phyloP scores from a whole-genome alignment of 176 grass and related monocot genomes.

The Oryza coarctata region DNA sequence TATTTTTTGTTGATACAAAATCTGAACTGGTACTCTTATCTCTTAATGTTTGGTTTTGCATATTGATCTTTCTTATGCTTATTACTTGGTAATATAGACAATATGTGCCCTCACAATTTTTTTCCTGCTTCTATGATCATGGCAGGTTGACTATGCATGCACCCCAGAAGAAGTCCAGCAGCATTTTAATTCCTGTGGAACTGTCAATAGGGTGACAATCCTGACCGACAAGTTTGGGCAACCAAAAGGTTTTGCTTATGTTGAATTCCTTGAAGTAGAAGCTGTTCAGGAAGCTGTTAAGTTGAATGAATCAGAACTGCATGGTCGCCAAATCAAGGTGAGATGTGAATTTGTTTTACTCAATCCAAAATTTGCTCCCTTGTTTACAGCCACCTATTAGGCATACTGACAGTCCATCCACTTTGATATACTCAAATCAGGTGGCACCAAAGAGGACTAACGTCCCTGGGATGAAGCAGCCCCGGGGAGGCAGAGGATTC shows the following conservation, averaged over 20 bases:
- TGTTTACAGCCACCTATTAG: neutral
- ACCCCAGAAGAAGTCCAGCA: conserved; percentile 89
- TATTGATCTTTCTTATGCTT: neutral
- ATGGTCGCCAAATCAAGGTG: conserved; percentile 73
- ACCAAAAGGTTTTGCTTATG: conserved; percentile 84
- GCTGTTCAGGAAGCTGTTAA: conserved; percentile 75
- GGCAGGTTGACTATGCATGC: conserved; percentile 83
- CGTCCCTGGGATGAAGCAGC: conserved; percentile 74
- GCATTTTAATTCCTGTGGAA: conserved; percentile 85
- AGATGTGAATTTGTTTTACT: neutral
- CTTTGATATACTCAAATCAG: conserved; percentile 28
- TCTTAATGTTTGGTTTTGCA: neutral
- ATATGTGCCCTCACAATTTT: neutral
- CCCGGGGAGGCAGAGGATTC: conserved; percentile 49
- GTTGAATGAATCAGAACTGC: conserved; percentile 67
- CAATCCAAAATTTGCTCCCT: neutral
- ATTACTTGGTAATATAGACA: neutral
- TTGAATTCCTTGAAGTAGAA: conserved; percentile 76
- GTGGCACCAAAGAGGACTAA: conserved; percentile 76
- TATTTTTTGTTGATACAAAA: neutral
- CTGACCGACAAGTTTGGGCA: conserved; percentile 83
- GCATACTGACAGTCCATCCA: conserved; percentile 1
- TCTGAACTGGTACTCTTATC: neutral
- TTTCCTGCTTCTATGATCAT: neutral
- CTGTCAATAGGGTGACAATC: conserved; percentile 80